phyloP scores from a whole-genome alignment of 129 eudicot genomes.

The Helianthus tuberosus region DNA sequence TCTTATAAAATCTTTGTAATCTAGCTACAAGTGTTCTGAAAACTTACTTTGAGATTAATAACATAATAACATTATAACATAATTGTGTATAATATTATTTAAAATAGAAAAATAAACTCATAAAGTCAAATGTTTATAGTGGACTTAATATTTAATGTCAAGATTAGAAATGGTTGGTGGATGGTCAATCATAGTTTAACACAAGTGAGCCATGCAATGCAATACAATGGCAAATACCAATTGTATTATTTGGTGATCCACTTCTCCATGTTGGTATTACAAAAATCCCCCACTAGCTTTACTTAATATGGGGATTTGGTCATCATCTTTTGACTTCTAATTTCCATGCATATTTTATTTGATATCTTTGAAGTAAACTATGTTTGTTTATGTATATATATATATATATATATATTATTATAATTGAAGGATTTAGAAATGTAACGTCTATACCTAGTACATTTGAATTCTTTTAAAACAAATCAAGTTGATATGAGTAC shows the following conservation, averaged over 20 bases:
- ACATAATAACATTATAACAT: neutral
- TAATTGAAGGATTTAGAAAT: neutral
- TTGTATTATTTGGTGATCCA: slow-evolving; percentile 43
- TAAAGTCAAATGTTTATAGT: slow-evolving; percentile 23
- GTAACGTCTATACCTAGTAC: neutral
- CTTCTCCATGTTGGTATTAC: slow-evolving; percentile 35
- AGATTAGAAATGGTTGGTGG: slow-evolving; percentile 28
- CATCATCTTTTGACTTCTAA: slow-evolving; percentile 32
- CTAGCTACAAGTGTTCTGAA: neutral
- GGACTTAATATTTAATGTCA: slow-evolving; percentile 39
- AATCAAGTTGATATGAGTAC: neutral
- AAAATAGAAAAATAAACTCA: neutral
- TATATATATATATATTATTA: neutral
- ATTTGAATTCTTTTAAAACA: neutral
- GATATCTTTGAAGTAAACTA: neutral
- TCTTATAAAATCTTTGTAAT: too few relatives aligned
- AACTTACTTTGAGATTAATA: neutral
- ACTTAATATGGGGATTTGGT: slow-evolving; percentile 30
- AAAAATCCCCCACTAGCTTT: slow-evolving; percentile 15
- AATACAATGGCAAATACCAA: slow-evolving; percentile 37
- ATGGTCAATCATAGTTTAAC: slow-evolving; percentile 28
- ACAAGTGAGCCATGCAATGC: slow-evolving; percentile 36
- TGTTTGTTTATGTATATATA: neutral
- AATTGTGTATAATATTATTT: neutral
- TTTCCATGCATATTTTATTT: slow-evolving; percentile 15